phyloP scores from a whole-genome alignment of 805 yeast species.

The Ogataea nitratoaversa region DNA sequence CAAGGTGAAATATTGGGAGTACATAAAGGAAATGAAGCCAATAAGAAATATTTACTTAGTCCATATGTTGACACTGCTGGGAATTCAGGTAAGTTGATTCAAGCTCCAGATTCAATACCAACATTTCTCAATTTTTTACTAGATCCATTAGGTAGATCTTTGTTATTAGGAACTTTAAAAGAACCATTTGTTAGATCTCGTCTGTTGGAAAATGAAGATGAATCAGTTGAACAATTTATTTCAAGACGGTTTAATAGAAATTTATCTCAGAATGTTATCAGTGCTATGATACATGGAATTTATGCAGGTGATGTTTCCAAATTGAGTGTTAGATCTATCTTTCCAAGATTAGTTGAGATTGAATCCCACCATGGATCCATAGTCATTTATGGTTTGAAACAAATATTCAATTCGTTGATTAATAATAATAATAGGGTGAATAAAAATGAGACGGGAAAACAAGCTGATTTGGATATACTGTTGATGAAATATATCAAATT shows the following conservation, averaged over 20 bases:
- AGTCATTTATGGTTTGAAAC: slow-evolving; percentile 39
- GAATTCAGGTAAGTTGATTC: slow-evolving; percentile 40
- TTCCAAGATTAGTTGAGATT: slow-evolving; percentile 50
- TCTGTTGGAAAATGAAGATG: slow-evolving; percentile 44
- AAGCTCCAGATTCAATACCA: slow-evolving; percentile 43
- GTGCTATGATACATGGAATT: slow-evolving; percentile 85
- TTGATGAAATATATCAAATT: slow-evolving; percentile 36
- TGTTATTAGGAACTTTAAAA: slow-evolving; percentile 39
- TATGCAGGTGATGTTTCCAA: slow-evolving; percentile 79
- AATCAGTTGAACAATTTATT: slow-evolving; percentile 65
- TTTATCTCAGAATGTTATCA: slow-evolving; percentile 52
- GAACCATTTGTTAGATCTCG: slow-evolving; percentile 45
- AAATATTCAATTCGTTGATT: too few relatives aligned
- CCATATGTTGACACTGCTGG: slow-evolving; percentile 19
- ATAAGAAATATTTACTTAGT: slow-evolving; percentile 62
- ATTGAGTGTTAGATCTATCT: slow-evolving; percentile 60
- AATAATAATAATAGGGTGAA: too few relatives aligned
- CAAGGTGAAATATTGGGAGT: slow-evolving; percentile 55
- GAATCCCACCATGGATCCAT: slow-evolving; percentile 63
- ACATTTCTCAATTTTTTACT: slow-evolving; percentile 30
- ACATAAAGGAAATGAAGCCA: slow-evolving; percentile 54
- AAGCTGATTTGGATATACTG: slow-evolving; percentile 20
- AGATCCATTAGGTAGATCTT: slow-evolving; percentile 24
- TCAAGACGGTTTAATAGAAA: slow-evolving; percentile 64
- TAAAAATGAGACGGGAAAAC: not conserved